Base-by-base conservation (phyloP, 2,329 filamentous ascomycete species). In the Cercospora zeina region DNA sequence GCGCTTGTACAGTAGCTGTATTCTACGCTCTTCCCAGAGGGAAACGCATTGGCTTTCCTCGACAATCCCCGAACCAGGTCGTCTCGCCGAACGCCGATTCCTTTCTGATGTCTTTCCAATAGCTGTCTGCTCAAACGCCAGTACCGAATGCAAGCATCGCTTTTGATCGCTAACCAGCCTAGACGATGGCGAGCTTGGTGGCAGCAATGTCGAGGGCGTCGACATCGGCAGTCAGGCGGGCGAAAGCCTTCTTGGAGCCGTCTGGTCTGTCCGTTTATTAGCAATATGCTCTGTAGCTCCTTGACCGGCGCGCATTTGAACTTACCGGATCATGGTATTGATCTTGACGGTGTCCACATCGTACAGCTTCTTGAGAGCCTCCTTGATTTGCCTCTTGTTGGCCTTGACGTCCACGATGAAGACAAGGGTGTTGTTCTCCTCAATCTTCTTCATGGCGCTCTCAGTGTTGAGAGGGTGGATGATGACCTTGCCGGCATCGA, bases 391-490 rank as follows among this genome's bases (percentile, higher is more conserved):
- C 79, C 92, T 88, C 91, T 99, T 99, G 89, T 99, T 99, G 81
- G 93, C 88, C 89, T 96, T 96, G 69, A 70, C 69, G 64, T 77
- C 72, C 67, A 76, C 75, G 64, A 77, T 76, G 69, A 77, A 76
- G 66, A 77, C 75, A 58, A 99, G 88, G 72, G 95, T 99, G 88
- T 99, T 99, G 88, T 99, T 93, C 89, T 99, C 95, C 87, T 99
- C 95, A 75, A 99, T 97, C 90, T 97, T 97, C 91, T 99, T 99
- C 93, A 99, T 97, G 77, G 96, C 95, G 77, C 89, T 95, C 89
- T 99, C 95, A 66, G 95, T 99, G 89, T 99, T 99, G 78, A 99
- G 87, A 72, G 95, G 95, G 88, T 97, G 91, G 78, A 97, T 85
- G 80, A 99, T 89, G 80, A 97, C 86, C 88, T 96, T 97, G 87